A percentile compares a stretch with the other conserved stretches of the same genome.
phyloP scores from a whole-genome alignment of 2,329 filamentous ascomycete genomes.

The Pseudogymnoascus sp. region DNA sequence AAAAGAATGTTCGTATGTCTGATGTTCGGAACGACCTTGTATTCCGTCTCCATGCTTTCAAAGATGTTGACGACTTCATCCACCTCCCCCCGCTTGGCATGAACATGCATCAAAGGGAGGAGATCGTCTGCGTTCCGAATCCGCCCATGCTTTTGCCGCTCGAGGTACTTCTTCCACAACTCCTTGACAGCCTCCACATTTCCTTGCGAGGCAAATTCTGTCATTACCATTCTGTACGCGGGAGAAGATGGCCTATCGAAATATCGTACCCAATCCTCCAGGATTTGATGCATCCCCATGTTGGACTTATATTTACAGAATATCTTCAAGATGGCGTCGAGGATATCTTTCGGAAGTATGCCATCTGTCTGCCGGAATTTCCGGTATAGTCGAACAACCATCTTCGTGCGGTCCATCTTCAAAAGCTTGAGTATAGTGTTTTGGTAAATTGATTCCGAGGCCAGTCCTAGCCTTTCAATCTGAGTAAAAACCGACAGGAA shows the following conservation, averaged over 20 bases:
- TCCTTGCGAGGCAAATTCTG: constrained; percentile 37
- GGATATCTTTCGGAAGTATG: constrained; percentile 17
- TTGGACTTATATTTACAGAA: constrained; percentile 27
- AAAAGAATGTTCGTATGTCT: constrained; percentile 70
- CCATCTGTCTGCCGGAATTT: constrained; percentile 15
- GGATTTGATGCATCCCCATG: constrained; percentile 30
- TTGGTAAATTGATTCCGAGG: constrained; percentile 17
- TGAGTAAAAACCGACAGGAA: neutral
- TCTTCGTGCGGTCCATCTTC: constrained; percentile 16
- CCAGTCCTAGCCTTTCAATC: neutral
- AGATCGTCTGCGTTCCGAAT: constrained; percentile 26
- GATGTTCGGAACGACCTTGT: constrained; percentile 47
- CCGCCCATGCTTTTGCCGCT: constrained; percentile 12
- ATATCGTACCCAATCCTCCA: constrained; percentile 31
- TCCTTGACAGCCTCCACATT: constrained; percentile 36
- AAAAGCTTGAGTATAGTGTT: constrained; percentile 19
- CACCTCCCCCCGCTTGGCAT: constrained; percentile 60
- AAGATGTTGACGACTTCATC: constrained; percentile 52
- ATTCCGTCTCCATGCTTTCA: constrained; percentile 47
- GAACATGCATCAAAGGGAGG: constrained; percentile 58
- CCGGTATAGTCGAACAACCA: constrained; percentile 22
- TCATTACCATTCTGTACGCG: constrained; percentile 30
- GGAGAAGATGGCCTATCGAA: constrained; percentile 23
- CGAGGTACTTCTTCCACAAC: constrained; percentile 34
- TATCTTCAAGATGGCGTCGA: constrained; percentile 27